These are phyloP conservation scores for Ophiocordyceps camponoti-saundersi DNA, from an alignment of 2,329 filamentous ascomycete species.

Conservation along the genomic window DNA sequence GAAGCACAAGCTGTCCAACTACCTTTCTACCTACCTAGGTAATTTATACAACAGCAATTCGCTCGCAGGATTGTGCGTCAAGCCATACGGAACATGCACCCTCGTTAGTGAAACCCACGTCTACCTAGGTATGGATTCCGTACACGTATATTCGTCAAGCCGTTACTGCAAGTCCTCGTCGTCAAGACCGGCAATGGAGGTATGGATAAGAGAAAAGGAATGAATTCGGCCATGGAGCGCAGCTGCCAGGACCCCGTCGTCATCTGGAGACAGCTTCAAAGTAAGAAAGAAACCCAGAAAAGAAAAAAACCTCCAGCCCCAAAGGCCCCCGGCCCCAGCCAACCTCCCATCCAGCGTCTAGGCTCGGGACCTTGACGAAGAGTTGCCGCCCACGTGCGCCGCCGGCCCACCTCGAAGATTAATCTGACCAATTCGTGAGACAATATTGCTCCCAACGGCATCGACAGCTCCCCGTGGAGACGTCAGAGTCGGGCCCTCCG, in stretches of 20 bases:
- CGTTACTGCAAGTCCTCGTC: neutral
- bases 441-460: slow-evolving; percentile 79
- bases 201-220: neutral
- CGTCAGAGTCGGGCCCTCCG: slow-evolving; percentile 63
- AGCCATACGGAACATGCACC: too few species aligned
- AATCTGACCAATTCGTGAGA: slow-evolving; percentile 69
- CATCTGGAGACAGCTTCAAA: neutral
- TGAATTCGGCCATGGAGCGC: neutral
- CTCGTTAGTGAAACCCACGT: too few species aligned
- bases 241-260: neutral
- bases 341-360: neutral
- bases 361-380: slow-evolving; percentile 2
- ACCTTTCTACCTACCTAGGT: too few species aligned
- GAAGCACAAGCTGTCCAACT: too few species aligned
- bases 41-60: too few species aligned
- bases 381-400: slow-evolving; percentile 6
- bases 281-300: too few species aligned
- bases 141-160: neutral
- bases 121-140: neutral
- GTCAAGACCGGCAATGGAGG: neutral
- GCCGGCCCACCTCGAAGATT: slow-evolving; percentile 41
- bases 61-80: too few species aligned
- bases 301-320: too few species aligned
- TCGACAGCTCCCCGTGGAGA: slow-evolving; percentile 84
- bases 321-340: neutral